Evolutionary conservation across 495 filamentous ascomycete genomes (phyloP).

Genomic region (Usnea hakonensis): DNA sequence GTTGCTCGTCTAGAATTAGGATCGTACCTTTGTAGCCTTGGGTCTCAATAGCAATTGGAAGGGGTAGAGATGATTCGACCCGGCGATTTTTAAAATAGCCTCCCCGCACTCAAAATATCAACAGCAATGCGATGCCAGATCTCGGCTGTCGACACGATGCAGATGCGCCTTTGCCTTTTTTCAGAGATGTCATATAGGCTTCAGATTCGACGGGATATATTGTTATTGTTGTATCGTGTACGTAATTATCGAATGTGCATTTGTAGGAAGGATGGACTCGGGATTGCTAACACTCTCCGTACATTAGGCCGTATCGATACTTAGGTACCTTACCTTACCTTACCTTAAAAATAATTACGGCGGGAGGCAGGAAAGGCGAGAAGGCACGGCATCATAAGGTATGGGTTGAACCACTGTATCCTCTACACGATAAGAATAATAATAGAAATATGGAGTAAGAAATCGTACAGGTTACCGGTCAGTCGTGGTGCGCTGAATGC

Average conservation of each 20-base stretch:
- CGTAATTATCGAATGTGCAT: neutral
- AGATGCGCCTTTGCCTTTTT: neutral
- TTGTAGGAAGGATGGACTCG: neutral
- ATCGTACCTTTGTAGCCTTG: neutral
- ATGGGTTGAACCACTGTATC: too few species aligned
- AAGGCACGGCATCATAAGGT: too few species aligned
- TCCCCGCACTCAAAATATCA: neutral
- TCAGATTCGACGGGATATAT: too few species aligned
- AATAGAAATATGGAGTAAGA: too few species aligned
- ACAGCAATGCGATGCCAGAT: neutral
- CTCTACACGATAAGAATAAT: too few species aligned
- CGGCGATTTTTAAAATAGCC: neutral
- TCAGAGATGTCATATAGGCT: too few species aligned
- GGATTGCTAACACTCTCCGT: neutral
- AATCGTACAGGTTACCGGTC: too few species aligned
- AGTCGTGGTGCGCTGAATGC: too few species aligned
- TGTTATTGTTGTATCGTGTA: too few species aligned
- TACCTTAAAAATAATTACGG: too few species aligned
- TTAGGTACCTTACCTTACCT: too few species aligned
- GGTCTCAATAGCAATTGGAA: neutral
- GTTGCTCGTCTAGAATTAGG: neutral
- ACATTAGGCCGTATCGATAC: too few species aligned
- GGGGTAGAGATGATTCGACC: neutral
- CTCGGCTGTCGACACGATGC: conserved; percentile 1
- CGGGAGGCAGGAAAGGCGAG: neutral